phyloP scores from a whole-genome alignment of 768 basidiomycete genomes.

The Mycena galericulata region DNA sequence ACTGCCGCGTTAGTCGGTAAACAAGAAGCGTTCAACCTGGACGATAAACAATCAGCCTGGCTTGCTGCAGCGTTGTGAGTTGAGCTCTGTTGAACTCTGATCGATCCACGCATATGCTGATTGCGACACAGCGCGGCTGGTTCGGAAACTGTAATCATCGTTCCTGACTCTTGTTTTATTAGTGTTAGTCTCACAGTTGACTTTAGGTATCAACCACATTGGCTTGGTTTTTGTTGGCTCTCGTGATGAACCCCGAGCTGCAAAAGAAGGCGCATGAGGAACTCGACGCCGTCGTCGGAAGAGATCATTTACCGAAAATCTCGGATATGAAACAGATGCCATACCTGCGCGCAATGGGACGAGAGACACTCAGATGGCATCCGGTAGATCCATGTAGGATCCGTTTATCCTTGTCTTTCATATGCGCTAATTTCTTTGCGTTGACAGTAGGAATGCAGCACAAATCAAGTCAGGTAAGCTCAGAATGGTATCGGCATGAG shows the following conservation, averaged over 20 bases:
- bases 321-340: conserved; percentile 28
- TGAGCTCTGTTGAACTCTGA: too few relatives aligned
- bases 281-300: conserved; percentile 44
- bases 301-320: conserved; percentile 42
- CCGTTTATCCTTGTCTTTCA: neutral
- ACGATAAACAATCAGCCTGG: neutral
- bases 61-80: conserved; percentile 12
- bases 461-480: too few relatives aligned
- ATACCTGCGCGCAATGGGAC: neutral
- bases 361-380: neutral
- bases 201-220: conserved; percentile 34
- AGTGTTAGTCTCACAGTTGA: too few relatives aligned
- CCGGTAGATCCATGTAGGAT: conserved; percentile 38
- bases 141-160: neutral
- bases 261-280: conserved; percentile 43
- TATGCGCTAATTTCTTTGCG: too few relatives aligned
- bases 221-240: conserved; percentile 41
- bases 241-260: conserved; percentile 42
- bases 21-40: neutral
- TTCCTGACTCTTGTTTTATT: too few relatives aligned
- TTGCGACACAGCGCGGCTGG: neutral
- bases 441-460: too few relatives aligned
- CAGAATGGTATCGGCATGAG: too few relatives aligned
- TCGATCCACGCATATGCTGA: too few relatives aligned
- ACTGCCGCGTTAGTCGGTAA: neutral